Evolutionary conservation across 768 basidiomycete genomes (phyloP), one percentile per base, ranked within the genome.

Genomic region (Termitomyces sp.): DNA sequence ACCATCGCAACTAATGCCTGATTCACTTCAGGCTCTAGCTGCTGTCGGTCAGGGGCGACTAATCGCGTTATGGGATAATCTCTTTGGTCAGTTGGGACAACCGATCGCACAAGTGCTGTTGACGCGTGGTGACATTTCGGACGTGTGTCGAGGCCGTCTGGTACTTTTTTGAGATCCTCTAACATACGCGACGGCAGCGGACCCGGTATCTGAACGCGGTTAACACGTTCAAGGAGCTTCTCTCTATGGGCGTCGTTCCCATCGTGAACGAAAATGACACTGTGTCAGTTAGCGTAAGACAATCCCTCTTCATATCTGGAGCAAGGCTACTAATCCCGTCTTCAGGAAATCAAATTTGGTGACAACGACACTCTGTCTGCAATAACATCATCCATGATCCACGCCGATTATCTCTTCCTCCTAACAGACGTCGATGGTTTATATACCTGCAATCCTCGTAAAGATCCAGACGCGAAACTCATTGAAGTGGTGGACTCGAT

Each of bases 261-360:
- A 98, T 99, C 61, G 94, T 99, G 55, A 99, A 99, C 71, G 97
- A 99, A 72, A 99, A 99, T 65, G 97, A 99, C 69, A 98, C 97
- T 0, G 86, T 99, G 36, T 96, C 95, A 24, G 97, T 99, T 58
- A 94, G 93, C 74, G 94, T 96, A 69, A 70, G 91, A 83, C 9
- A n/a, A 42, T 39, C 6, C 36, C 39, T 41, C 7, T 29, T 10
- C 18, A n/a, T 51, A 50, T 8, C 6, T 57, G 7, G 48, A 33
- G 26, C 7, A 22, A 22, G 51, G 28, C 28, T 33, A 29, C 26
- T 33, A 22, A 51, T 28, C 36, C n/a, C n/a, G 31, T 31, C 5
- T 50, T 20, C 66, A 95, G 93, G 97, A 99, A 88, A 98, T 99
- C 61, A 96, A 94, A 90, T 99, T 99, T 64, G 97, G 97, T 49